phyloP scores from a whole-genome alignment of 2,329 filamentous ascomycete species.

The Aspergillus amoenus region DNA sequence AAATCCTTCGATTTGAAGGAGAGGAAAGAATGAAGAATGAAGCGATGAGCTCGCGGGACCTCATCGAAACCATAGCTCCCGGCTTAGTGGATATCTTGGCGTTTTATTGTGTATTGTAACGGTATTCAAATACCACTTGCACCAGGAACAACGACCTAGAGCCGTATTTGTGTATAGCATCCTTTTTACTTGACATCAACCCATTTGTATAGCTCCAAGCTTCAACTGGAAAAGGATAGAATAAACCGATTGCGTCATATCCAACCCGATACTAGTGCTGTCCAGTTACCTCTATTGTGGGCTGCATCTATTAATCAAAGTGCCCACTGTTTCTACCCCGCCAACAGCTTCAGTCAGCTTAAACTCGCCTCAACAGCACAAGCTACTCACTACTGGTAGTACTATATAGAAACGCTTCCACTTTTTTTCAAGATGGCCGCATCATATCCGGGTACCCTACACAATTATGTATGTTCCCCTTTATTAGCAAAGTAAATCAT shows the following conservation, averaged over 20 bases:
- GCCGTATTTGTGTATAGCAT: not conserved
- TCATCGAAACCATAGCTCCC: not conserved
- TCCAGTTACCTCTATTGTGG: not conserved
- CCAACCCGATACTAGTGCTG: not conserved
- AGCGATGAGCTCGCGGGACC: not conserved
- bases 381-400: not conserved
- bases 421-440: constrained; percentile 13
- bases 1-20: not conserved
- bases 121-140: not conserved
- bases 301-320: not conserved
- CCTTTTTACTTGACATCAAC: not conserved
- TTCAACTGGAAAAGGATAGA: not conserved
- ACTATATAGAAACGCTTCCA: not conserved
- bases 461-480: constrained; percentile 35
- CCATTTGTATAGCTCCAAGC: not conserved
- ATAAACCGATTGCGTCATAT: not conserved
- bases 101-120: not conserved
- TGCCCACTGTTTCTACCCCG: not conserved
- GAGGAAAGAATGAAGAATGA: not conserved
- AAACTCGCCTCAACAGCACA: not conserved
- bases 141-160: not conserved
- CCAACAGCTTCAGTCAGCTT: not conserved
- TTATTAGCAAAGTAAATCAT: constrained; percentile 7
- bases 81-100: constrained; percentile 5
- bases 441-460: constrained; percentile 33